Percentiles rank a stretch among this genome's conserved stretches.
Evolutionary conservation across 179 eudicot genomes (phyloP).

Genomic region (Patellifolia procumbens): DNA sequence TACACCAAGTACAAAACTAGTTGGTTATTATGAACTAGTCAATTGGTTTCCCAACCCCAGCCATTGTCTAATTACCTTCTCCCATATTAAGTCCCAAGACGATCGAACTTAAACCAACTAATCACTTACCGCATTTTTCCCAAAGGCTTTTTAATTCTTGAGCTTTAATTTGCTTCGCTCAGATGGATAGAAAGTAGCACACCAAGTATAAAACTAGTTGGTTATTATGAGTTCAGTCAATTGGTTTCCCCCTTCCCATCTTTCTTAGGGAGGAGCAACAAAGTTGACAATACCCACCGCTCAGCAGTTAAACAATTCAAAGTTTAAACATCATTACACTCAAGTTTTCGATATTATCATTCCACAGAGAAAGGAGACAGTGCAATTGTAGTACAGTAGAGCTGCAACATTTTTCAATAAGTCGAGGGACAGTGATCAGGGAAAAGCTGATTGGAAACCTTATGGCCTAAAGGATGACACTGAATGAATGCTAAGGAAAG

Average conservation of each 20-base stretch:
- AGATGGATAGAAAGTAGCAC: background rate
- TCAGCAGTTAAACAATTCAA: background rate
- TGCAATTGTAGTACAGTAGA: background rate
- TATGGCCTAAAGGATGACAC: background rate
- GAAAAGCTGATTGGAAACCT: background rate
- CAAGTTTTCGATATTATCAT: background rate
- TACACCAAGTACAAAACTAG: background rate
- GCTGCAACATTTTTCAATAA: background rate
- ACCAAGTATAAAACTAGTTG: background rate
- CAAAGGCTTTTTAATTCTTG: background rate
- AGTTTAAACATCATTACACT: background rate
- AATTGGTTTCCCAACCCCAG: background rate
- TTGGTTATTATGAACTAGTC: background rate
- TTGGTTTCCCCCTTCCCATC: background rate
- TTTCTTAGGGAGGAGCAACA: background rate
- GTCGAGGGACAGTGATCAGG: background rate
- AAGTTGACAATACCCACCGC: background rate
- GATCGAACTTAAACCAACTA: background rate
- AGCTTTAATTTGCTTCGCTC: background rate
- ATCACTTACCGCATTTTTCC: background rate
- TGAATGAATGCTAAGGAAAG: slow-evolving; percentile 7
- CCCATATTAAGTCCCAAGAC: background rate
- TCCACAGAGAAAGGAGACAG: background rate
- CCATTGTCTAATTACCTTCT: background rate
- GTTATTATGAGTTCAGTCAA: background rate